Evolutionary conservation across 352 stramenopile genomes (phyloP).

Genomic region (Globisporangium mamillatum): DNA sequence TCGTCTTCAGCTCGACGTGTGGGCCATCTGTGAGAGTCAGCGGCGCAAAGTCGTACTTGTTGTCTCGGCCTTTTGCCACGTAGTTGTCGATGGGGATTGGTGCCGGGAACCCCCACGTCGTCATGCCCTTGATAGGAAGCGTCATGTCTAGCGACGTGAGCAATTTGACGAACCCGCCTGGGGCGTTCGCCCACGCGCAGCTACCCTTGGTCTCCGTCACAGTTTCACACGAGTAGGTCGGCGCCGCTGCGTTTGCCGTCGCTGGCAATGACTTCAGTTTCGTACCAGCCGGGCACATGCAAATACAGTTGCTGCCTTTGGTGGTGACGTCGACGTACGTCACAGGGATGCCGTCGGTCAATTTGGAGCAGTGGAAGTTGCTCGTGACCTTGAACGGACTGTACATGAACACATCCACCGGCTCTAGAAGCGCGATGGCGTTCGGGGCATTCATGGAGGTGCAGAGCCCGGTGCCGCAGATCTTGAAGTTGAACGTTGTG

Average conservation of each 20-base stretch:
- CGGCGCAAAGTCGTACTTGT: too few relatives aligned
- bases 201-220: too few relatives aligned
- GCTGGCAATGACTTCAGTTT: slow-evolving; percentile 11
- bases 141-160: too few relatives aligned
- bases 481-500: slow-evolving; percentile 20
- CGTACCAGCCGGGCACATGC: slow-evolving; percentile 43
- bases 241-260: too few relatives aligned
- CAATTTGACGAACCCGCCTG: too few relatives aligned
- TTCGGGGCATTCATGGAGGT: slow-evolving; percentile 12
- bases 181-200: too few relatives aligned
- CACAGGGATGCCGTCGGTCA: slow-evolving; percentile 40
- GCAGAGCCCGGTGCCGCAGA: slow-evolving; percentile 18
- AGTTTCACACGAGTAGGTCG: too few relatives aligned
- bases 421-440: slow-evolving; percentile 34
- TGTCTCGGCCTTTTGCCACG: slow-evolving; percentile 33
- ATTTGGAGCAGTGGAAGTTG: slow-evolving; percentile 31
- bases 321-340: slow-evolving; percentile 33
- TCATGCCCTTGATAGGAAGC: too few relatives aligned
- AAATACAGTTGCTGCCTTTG: slow-evolving; percentile 44
- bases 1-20: slow-evolving; percentile 7
- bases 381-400: slow-evolving; percentile 55
- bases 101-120: not conserved
- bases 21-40: not conserved
- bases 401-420: slow-evolving; percentile 61
- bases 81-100: slow-evolving; percentile 57